Evolutionary conservation across 2,329 filamentous ascomycete species (phyloP), one percentile per base, ranked within the genome.

Genomic region (Chaetomium sp.): DNA sequence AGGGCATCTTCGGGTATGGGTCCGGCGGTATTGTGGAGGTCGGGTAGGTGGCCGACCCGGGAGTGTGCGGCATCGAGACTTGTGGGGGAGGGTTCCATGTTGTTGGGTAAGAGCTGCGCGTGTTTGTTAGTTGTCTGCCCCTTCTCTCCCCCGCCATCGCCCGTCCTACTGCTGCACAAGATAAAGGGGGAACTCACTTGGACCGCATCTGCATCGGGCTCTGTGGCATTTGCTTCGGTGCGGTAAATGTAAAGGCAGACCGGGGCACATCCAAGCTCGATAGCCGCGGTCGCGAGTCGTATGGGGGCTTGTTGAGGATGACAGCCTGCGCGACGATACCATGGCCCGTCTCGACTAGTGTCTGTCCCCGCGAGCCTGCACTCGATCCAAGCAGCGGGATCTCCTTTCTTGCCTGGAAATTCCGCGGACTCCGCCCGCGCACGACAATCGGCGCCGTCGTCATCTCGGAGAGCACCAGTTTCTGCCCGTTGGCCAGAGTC

Each of bases 401-500:
- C 76, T 98, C 94, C 76, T 97, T 97, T 60, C 94, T 85, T 10
- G 93, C 90, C 76, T 96, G 93, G 76, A 98, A 98, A 77, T 98
- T 98, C 45, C 94, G 86, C 4, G 94, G 94, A 76, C 93, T 97
- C 72, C 94, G 87, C 42, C 94, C 94, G 67, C 94, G 90, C 33
- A 98, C 94, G 62, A 98, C 96, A 71, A 98, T 94, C 2, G 94
- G 92, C 0, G 92, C 90, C 0, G 94, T 97, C 33, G 89, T 89
- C 19, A 92, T 88, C 77, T 97, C 93, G 59, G 90, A 90, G 59
- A 97, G 83, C 8, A 92, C 85, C 38, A 92, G 85, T 76, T 93
- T 96, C 38, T 84, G 84, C n/a, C 92, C 92, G 66, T 92, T 95
- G 0, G 91, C 85, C 57, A 98, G 80, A 0, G 92, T 95, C 19